Conservation (phyloP, 768 basidiomycete genomes). For the Tephrocybe sp. region DNA sequence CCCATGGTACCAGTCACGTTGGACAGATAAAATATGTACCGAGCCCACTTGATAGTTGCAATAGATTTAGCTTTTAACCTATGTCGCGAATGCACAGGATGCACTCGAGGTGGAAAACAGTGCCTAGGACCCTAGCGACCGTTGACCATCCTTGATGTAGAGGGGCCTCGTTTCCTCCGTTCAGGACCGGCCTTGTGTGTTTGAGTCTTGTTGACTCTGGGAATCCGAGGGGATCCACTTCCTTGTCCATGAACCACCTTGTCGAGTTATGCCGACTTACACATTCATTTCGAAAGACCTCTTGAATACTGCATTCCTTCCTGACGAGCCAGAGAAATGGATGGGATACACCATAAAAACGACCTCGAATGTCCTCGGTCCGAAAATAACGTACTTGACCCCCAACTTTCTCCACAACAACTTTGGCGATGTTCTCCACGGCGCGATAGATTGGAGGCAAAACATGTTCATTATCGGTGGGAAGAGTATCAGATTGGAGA, state of each 20-base stretch:
- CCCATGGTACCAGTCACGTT: too few relatives aligned
- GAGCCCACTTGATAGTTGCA: too few relatives aligned
- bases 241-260: background rate
- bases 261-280: background rate
- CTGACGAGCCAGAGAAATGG: constrained; percentile 1
- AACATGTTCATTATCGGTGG: constrained; percentile 12
- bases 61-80: too few relatives aligned
- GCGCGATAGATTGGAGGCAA: constrained; percentile 12
- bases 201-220: background rate
- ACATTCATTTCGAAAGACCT: constrained; percentile 8
- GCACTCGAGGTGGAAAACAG: too few relatives aligned
- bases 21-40: too few relatives aligned
- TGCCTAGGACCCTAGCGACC: too few relatives aligned
- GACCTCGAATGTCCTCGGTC: background rate
- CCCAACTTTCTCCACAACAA: background rate
- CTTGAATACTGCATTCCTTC: constrained; percentile 2
- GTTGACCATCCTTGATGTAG: too few relatives aligned
- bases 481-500: background rate
- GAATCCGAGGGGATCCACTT: background rate
- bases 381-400: background rate
- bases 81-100: too few relatives aligned
- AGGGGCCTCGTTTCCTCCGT: background rate
- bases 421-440: background rate
- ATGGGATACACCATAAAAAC: constrained; percentile 4
- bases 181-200: background rate